These are phyloP conservation scores for Moesziomyces parantarcticus DNA, from an alignment of 1,284 basidiomycete species.

Conservation along the genomic window DNA sequence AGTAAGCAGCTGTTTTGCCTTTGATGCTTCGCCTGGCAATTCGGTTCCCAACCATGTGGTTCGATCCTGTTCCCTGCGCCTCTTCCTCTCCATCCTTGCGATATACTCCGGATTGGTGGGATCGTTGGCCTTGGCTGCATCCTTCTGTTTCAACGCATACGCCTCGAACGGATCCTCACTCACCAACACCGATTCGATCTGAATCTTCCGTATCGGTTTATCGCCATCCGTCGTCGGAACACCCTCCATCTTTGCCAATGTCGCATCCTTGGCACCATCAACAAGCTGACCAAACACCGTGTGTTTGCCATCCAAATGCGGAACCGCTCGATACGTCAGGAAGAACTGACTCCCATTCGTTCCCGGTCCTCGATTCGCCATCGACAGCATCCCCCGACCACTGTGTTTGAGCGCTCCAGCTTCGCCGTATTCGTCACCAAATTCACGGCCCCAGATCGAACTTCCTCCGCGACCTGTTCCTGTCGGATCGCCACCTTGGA, in stretches of 20 bases:
- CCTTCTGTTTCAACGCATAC: conserved; percentile 45
- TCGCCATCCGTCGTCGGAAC: conserved; percentile 84
- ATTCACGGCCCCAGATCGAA: conserved; percentile 94
- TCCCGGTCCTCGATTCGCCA: conserved; percentile 64
- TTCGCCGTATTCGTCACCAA: conserved; percentile 86
- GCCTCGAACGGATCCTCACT: conserved; percentile 61
- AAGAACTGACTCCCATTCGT: conserved; percentile 65
- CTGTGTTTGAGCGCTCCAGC: conserved; percentile 58
- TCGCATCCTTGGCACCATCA: conserved; percentile 81
- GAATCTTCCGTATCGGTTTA: conserved; percentile 82
- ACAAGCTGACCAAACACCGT: conserved; percentile 94
- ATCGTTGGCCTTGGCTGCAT: conserved; percentile 34
- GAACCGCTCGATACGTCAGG: conserved; percentile 69
- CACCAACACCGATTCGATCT: conserved; percentile 68
- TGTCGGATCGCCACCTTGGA: conserved; percentile 95
- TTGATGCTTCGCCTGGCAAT: background rate
- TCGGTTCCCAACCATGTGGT: conserved; percentile 63
- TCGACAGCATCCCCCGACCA: conserved; percentile 55
- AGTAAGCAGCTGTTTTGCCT: conserved; percentile 1
- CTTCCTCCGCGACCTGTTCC: conserved; percentile 93
- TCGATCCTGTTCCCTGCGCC: conserved; percentile 57
- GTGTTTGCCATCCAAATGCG: conserved; percentile 82
- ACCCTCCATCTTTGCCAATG: conserved; percentile 84
- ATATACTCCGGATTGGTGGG: conserved; percentile 44
- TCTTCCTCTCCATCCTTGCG: conserved; percentile 52